These are phyloP conservation scores for Sequoia sempervirens DNA, from an alignment of 75 land plant genomes.

Conservation along the genomic window DNA sequence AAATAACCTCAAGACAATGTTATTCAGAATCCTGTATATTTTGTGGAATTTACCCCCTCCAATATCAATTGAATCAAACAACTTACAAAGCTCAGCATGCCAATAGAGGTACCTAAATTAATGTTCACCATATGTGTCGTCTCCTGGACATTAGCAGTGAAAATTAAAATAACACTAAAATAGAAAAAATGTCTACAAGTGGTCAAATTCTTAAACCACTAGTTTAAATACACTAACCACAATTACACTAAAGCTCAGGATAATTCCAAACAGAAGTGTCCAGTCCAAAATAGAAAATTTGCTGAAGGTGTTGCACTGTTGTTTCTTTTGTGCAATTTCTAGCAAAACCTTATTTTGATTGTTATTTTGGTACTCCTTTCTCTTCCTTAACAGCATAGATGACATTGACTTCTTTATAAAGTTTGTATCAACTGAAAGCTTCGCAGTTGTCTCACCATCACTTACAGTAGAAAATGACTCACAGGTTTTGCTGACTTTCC, in stretches of 20 bases:
- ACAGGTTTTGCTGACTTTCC: background rate
- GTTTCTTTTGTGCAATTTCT: slow-evolving; percentile 6
- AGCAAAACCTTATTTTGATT: background rate
- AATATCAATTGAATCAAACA: background rate
- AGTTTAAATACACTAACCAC: background rate
- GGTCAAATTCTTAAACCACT: background rate
- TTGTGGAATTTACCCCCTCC: background rate
- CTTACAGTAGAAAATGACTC: slow-evolving; percentile 6
- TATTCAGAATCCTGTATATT: background rate
- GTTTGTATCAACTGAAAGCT: slow-evolving; percentile 1
- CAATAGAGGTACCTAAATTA: background rate
- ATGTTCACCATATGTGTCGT: background rate
- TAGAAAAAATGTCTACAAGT: background rate
- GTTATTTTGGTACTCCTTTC: slow-evolving; percentile 6
- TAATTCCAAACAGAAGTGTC: slow-evolving; percentile 32
- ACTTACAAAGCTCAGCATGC: background rate
- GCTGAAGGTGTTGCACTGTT: background rate
- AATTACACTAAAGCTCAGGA: slow-evolving; percentile 28
- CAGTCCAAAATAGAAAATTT: slow-evolving; percentile 29
- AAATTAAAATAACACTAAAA: background rate
- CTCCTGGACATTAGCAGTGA: background rate
- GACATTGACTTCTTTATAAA: slow-evolving; percentile 4
- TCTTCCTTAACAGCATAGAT: slow-evolving; percentile 21
- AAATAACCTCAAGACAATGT: background rate
- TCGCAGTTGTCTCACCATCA: background rate